Evolutionary conservation across 192 early-diverging fungal genomes (phyloP), one percentile per base, ranked within the genome.

Genomic region (Mortierella hygrophila): DNA sequence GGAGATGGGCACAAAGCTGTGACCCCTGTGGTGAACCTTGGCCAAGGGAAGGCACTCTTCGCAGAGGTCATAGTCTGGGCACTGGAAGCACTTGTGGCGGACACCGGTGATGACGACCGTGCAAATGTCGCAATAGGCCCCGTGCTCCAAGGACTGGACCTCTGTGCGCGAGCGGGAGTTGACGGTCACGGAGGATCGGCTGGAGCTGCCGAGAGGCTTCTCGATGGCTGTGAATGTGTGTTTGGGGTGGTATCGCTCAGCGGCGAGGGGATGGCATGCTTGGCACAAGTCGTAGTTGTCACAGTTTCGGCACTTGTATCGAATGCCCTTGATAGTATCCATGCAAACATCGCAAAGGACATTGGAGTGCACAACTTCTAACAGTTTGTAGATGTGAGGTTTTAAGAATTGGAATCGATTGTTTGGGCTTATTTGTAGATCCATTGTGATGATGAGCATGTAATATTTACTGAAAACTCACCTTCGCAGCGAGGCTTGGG

Each of bases 11-110:
- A 87, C 76, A 77, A 93, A 91, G 55, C 65, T 80, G 65, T 93
- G 92, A 29, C 80, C 73, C 16, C 82, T 85, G 63, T 91, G 90
- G 42, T 89, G 81, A 10, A 75, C 74, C 20, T 80, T 68, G 11
- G 89, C 88, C 57, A 90, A 52, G 9, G 81, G 74, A 55, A 90
- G 90, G 80, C 94, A 95, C 23, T 80, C 75, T 52, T 92, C 82
- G 75, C 94, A 95, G 18, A 93, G 70, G 47, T 92, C 92, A 75
- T 90, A 92, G 77, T 92, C 91, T 65, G 86, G 89, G 65, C 84
- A 89, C 40, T 80, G 77, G n/a, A 90, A 90, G 79, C 94, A 95
- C 75, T 89, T 91, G 88, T 94, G 93, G 7, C 93, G 88, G 26
- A 89, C 88, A 7, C 93, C 93, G 47, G 54, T 52, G 29, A 95